These are phyloP conservation scores for Polygonum maritimum DNA, from an alignment of 148 eudicot genomes.

Conservation along the genomic window DNA sequence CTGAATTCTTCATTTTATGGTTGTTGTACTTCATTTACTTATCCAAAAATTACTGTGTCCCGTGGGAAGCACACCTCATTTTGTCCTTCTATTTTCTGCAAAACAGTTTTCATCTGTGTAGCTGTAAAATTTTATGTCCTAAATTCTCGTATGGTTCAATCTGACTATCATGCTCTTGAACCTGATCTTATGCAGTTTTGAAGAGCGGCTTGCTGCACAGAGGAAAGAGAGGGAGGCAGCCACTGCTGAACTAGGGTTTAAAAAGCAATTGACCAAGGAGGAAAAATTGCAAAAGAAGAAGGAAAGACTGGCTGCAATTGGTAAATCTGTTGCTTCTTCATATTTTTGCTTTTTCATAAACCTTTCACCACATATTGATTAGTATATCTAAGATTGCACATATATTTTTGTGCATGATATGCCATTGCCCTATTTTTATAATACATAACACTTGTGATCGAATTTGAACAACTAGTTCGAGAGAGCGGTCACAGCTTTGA, in stretches of 20 bases:
- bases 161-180: background rate
- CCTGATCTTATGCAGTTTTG: conserved; percentile 51
- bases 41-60: background rate
- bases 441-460: background rate
- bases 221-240: conserved; percentile 69
- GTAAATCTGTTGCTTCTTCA: conserved; percentile 25
- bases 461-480: background rate
- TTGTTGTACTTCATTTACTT: background rate
- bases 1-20: background rate
- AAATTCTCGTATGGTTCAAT: background rate
- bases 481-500: background rate
- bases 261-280: conserved; percentile 83
- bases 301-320: conserved; percentile 93
- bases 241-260: conserved; percentile 71
- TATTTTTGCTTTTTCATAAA: background rate
- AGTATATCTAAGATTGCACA: background rate
- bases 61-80: background rate
- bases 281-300: conserved; percentile 83
- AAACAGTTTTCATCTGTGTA: background rate
- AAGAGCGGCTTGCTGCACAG: conserved; percentile 92
- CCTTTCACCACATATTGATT: background rate
- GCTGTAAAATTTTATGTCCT: background rate
- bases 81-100: background rate
- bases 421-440: background rate
- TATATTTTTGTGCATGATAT: background rate